These are phyloP conservation scores for Boletus edulis DNA, from an alignment of 768 basidiomycete genomes.

Conservation along the genomic window DNA sequence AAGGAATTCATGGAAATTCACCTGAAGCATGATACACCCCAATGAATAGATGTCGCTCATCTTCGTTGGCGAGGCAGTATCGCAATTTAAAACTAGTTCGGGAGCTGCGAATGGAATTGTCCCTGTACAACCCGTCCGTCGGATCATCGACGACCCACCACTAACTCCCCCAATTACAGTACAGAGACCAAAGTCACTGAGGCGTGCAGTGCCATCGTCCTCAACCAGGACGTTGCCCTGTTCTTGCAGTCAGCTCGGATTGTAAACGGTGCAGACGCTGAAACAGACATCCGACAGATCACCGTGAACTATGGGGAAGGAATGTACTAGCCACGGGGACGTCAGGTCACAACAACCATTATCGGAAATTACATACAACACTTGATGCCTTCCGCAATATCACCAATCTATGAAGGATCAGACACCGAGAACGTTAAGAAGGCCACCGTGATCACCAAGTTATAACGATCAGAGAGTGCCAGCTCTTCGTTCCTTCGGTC, in stretches of 20 bases:
- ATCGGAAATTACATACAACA: neutral
- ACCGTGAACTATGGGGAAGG: neutral
- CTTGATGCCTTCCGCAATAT: neutral
- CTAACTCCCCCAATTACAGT: neutral
- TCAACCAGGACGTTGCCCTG: neutral
- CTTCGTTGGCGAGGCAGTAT: neutral
- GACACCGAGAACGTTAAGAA: neutral
- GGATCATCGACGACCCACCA: slow-evolving; percentile 2
- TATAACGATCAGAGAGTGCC: neutral
- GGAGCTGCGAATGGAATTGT: slow-evolving; percentile 2
- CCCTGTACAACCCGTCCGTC: neutral
- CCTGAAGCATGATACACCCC: slow-evolving; percentile 2
- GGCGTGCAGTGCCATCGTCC: neutral
- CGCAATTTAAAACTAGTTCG: neutral
- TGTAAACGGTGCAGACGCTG: neutral
- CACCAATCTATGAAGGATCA: neutral
- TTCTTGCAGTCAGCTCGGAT: neutral
- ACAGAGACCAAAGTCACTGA: slow-evolving; percentile 1
- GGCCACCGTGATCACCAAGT: neutral
- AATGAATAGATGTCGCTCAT: slow-evolving; percentile 1
- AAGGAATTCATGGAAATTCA: neutral
- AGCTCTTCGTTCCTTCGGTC: neutral
- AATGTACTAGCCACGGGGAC: neutral
- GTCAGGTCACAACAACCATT: neutral
- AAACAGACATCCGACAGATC: neutral